A percentile compares a stretch with the other conserved stretches of the same genome.
phyloP scores from a whole-genome alignment of 2,329 filamentous ascomycete species.

The Triangularia verruculosa region DNA sequence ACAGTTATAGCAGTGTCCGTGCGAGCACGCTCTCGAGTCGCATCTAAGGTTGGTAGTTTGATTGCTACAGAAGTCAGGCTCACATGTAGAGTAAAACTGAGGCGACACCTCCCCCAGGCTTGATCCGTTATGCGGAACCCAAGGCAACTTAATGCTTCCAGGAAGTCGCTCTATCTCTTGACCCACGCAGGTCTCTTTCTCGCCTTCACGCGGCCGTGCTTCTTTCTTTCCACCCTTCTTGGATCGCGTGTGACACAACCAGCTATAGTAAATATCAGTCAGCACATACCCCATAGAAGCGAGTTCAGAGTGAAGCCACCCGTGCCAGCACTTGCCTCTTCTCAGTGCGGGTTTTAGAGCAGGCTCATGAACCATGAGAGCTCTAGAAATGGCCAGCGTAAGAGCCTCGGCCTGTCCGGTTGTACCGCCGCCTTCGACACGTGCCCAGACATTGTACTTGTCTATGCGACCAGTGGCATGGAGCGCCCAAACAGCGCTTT shows the following conservation, averaged over 20 bases:
- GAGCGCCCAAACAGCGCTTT: constrained; percentile 90
- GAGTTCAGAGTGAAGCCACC: constrained; percentile 8
- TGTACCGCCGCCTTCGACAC: constrained; percentile 80
- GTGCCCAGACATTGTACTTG: constrained; percentile 95
- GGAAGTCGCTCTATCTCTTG: constrained; percentile 58
- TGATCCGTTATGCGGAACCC: constrained; percentile 19
- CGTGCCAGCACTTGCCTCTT: constrained; percentile 64
- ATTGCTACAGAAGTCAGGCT: constrained; percentile 22
- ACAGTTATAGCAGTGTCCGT: constrained; percentile 13
- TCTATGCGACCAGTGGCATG: constrained; percentile 78
- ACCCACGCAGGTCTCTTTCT: constrained; percentile 99
- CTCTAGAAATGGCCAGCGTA: constrained; percentile 84
- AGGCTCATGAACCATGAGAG: constrained; percentile 86
- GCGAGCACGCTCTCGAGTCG: background rate
- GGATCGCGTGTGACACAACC: constrained; percentile 89
- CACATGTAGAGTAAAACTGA: constrained; percentile 13
- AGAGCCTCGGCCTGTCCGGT: constrained; percentile 96
- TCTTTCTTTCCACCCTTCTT: constrained; percentile 95
- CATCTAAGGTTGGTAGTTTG: constrained; percentile 13
- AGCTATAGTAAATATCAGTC: constrained; percentile 56
- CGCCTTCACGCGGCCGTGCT: constrained; percentile 91
- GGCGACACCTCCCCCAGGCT: constrained; percentile 1
- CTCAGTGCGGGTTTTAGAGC: constrained; percentile 82
- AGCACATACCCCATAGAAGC: constrained; percentile 35
- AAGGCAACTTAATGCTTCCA: constrained; percentile 10